Evolutionary conservation across 1,284 basidiomycete species (phyloP).

Genomic region (Laetiporus sulphureus): DNA sequence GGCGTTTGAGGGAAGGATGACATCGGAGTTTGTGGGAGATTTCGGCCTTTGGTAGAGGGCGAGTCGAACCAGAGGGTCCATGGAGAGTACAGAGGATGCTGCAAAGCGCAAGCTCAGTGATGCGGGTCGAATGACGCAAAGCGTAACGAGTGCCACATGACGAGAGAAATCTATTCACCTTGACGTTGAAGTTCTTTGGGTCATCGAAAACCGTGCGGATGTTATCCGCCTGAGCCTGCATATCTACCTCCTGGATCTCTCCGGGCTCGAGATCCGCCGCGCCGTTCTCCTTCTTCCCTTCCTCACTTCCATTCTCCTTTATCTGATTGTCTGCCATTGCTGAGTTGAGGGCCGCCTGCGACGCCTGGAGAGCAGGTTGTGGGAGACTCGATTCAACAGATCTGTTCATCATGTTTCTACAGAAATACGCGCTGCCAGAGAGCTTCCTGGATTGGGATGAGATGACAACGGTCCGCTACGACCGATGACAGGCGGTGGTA

Average conservation of each 20-base stretch:
- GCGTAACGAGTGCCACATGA: no score
- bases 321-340: slow-evolving; percentile 52
- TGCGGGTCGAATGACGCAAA: no score
- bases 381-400: slow-evolving; percentile 4
- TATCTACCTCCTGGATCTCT: slow-evolving; percentile 75
- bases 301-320: slow-evolving; percentile 21
- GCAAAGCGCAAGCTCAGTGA: slow-evolving; percentile 2
- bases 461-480: slow-evolving; percentile 1
- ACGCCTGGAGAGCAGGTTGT: slow-evolving; percentile 46
- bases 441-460: neutral
- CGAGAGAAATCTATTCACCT: slow-evolving; percentile 62
- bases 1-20: slow-evolving; percentile 76
- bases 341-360: slow-evolving; percentile 65
- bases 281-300: slow-evolving; percentile 27
- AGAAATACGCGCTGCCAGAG: no score
- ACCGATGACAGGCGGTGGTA: neutral
- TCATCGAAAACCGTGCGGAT: slow-evolving; percentile 90
- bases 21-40: slow-evolving; percentile 80
- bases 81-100: slow-evolving; percentile 90
- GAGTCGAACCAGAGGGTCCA: slow-evolving; percentile 99
- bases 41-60: slow-evolving; percentile 80
- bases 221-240: slow-evolving; percentile 73
- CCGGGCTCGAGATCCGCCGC: slow-evolving; percentile 49
- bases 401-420: no score
- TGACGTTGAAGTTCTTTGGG: slow-evolving; percentile 87